Percentiles rank a stretch among this genome's conserved stretches.
These are phyloP conservation scores for Aspergillus eucalypticola DNA, from an alignment of 2,329 filamentous ascomycete species.

Conservation along the genomic window DNA sequence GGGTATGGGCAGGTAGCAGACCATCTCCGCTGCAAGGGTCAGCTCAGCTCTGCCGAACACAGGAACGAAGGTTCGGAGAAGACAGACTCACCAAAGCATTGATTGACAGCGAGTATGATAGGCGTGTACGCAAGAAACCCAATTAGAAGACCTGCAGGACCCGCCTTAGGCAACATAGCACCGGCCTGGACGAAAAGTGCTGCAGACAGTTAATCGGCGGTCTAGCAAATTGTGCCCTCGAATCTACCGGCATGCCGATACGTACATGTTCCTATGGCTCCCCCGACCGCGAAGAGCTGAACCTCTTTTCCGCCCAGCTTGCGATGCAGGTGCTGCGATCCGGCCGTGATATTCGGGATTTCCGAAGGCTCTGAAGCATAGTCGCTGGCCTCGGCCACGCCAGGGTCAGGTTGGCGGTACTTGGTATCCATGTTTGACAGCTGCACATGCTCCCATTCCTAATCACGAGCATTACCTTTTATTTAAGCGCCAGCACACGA, in stretches of 20 bases:
- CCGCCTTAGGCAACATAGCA: slow-evolving; percentile 34
- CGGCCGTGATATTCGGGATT: slow-evolving; percentile 6
- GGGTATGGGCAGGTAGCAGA: slow-evolving; percentile 29
- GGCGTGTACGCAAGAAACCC: slow-evolving; percentile 26
- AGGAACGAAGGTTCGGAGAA: background rate
- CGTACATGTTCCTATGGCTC: slow-evolving; percentile 38
- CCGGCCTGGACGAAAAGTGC: slow-evolving; percentile 37
- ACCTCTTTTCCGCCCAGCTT: slow-evolving; percentile 35
- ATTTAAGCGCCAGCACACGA: background rate
- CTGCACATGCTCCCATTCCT: background rate
- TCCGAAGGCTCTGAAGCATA: background rate
- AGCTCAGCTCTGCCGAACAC: background rate
- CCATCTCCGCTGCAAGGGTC: slow-evolving; percentile 28
- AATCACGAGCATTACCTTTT: too few relatives aligned
- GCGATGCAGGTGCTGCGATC: slow-evolving; percentile 30
- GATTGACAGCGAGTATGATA: slow-evolving; percentile 35
- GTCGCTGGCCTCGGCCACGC: background rate
- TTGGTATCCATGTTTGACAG: background rate
- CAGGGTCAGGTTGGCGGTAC: too few relatives aligned
- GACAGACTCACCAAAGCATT: slow-evolving; percentile 24
- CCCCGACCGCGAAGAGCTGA: slow-evolving; percentile 38
- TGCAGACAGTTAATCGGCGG: slow-evolving; percentile 5
- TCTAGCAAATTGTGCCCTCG: background rate
- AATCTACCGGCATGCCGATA: background rate
- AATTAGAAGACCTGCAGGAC: slow-evolving; percentile 38